Percentiles rank a stretch among this genome's conserved stretches.
phyloP scores from a whole-genome alignment of 495 filamentous ascomycete species.

The Penicillium chermesinum region DNA sequence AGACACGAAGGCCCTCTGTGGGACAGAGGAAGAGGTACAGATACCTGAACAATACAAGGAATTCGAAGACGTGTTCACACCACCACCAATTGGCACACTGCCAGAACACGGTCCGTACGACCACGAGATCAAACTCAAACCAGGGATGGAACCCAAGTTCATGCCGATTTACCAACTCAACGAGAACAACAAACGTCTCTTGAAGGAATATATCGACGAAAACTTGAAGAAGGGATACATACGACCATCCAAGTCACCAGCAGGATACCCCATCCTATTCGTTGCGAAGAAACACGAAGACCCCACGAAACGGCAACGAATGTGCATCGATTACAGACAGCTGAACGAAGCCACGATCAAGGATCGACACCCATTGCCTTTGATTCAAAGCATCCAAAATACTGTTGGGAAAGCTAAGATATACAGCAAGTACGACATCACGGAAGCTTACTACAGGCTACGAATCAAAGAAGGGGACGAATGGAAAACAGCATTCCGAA shows the following conservation, averaged over 20 bases:
- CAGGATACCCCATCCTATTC: slow-evolving; percentile 16
- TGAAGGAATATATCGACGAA: slow-evolving; percentile 9
- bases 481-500: slow-evolving; percentile 18
- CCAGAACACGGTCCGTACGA: not conserved
- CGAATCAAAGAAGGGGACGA: slow-evolving; percentile 10
- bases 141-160: not conserved
- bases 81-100: not conserved
- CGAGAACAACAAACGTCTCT: not conserved
- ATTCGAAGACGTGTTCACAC: not conserved
- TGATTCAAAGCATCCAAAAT: slow-evolving; percentile 17
- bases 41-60: not conserved
- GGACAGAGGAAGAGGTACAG: not conserved
- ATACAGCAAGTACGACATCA: slow-evolving; percentile 24
- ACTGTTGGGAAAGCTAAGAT: slow-evolving; percentile 15
- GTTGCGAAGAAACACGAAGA: slow-evolving; percentile 22
- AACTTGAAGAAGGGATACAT: slow-evolving; percentile 14
- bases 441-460: slow-evolving; percentile 10
- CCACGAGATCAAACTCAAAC: not conserved
- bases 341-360: slow-evolving; percentile 25
- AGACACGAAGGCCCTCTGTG: not conserved
- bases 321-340: slow-evolving; percentile 22
- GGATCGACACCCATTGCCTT: slow-evolving; percentile 18
- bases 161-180: not conserved
- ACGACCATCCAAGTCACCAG: slow-evolving; percentile 6
- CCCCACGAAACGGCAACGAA: not conserved